A percentile compares a stretch with the other conserved stretches of the same genome.
Conservation (phyloP, 331 rosid genomes). For the Malus hybrid region DNA sequence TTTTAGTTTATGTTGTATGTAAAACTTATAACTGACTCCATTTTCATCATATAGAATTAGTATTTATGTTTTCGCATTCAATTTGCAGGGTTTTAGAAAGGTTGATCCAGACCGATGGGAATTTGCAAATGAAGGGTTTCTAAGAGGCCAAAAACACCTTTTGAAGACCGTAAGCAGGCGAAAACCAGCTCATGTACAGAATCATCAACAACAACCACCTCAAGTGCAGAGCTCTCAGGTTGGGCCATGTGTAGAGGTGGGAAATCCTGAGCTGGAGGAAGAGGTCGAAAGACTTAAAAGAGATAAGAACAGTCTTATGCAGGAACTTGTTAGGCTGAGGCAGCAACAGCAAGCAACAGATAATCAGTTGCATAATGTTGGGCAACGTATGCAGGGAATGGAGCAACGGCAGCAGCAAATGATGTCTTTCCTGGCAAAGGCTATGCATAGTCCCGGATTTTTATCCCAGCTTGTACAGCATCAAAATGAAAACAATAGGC, state of each 20-base stretch:
- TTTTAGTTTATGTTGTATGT: neutral
- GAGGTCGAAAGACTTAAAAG: conserved; percentile 53
- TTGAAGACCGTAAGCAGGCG: conserved; percentile 60
- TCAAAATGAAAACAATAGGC: conserved; percentile 42
- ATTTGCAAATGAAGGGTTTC: conserved; percentile 67
- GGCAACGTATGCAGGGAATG: conserved; percentile 55
- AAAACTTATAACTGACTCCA: neutral
- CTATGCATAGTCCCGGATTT: conserved; percentile 48
- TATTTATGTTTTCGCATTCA: conserved; percentile 8
- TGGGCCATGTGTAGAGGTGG: conserved; percentile 36
- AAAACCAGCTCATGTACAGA: conserved; percentile 38
- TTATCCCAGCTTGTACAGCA: conserved; percentile 52
- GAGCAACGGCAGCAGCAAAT: conserved; percentile 62
- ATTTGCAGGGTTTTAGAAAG: conserved; percentile 60
- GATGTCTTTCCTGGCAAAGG: conserved; percentile 70
- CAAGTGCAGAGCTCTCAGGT: conserved; percentile 25
- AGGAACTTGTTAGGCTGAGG: conserved; percentile 69
- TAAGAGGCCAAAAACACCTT: conserved; percentile 58
- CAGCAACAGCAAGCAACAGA: conserved; percentile 63
- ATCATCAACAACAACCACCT: conserved; percentile 32
- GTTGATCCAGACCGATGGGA: conserved; percentile 76
- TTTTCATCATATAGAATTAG: neutral
- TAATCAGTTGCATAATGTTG: conserved; percentile 42
- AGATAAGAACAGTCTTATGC: conserved; percentile 70
- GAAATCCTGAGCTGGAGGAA: conserved; percentile 39